A percentile compares a stretch with the other conserved stretches of the same genome.
phyloP scores from a whole-genome alignment of 495 filamentous ascomycete species.

The Umbilicaria muhlenbergii region DNA sequence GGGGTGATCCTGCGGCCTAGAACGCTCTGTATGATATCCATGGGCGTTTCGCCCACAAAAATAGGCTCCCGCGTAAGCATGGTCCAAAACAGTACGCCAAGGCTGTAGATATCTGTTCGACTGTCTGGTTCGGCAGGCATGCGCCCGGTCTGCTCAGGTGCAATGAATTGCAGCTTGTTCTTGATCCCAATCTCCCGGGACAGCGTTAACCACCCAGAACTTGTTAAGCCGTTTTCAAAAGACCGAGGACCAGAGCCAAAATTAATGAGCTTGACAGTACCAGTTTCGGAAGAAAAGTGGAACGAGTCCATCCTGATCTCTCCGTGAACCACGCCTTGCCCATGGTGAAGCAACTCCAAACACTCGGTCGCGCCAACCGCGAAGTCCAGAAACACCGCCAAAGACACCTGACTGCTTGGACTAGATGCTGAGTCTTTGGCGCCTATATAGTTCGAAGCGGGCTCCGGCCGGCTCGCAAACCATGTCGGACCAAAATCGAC shows the following conservation, averaged over 20 bases:
- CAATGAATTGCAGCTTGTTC: constrained; percentile 75
- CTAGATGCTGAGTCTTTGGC: constrained; percentile 14
- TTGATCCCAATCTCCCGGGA: constrained; percentile 66
- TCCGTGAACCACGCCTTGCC: constrained; percentile 66
- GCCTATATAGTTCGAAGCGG: constrained; percentile 18
- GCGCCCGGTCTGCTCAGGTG: constrained; percentile 80
- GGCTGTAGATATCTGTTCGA: constrained; percentile 77
- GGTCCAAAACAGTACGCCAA: constrained; percentile 76
- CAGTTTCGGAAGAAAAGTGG: constrained; percentile 54
- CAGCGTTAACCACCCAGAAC: constrained; percentile 67
- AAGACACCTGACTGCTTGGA: constrained; percentile 43
- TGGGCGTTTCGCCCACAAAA: constrained; percentile 60
- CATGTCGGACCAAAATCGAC: constrained; percentile 66
- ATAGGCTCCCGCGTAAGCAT: constrained; percentile 63
- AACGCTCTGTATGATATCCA: constrained; percentile 81
- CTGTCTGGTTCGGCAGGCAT: constrained; percentile 81
- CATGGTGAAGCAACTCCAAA: constrained; percentile 73
- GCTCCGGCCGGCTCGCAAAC: constrained; percentile 33
- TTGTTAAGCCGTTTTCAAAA: constrained; percentile 76
- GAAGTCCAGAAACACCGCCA: constrained; percentile 70
- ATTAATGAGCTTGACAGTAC: constrained; percentile 60
- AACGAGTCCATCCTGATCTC: constrained; percentile 82
- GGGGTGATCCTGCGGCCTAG: constrained; percentile 58
- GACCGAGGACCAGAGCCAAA: constrained; percentile 71
- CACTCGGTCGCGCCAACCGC: constrained; percentile 76